Conservation (phyloP, 495 filamentous ascomycete genomes). For the Penicillium daleae region DNA sequence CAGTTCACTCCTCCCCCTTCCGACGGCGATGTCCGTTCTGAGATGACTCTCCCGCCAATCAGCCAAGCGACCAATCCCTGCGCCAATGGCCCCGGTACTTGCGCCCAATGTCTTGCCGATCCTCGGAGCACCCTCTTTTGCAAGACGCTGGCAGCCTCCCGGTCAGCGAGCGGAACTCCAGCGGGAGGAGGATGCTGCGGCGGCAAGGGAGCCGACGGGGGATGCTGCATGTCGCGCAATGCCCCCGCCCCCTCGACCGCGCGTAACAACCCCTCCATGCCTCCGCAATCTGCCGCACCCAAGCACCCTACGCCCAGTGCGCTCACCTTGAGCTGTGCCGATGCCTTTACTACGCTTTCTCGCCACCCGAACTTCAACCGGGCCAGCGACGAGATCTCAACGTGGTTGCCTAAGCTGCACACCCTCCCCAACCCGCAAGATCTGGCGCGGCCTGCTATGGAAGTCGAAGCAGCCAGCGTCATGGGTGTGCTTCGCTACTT, state of each 20-base stretch:
- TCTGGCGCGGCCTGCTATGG: constrained; percentile 63
- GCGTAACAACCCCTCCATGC: constrained; percentile 33
- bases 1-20: constrained; percentile 73
- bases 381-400: constrained; percentile 73
- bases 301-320: constrained; percentile 36
- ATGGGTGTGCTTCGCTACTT: constrained; percentile 84
- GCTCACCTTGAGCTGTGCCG: constrained; percentile 66
- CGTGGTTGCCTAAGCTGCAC: constrained; percentile 75
- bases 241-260: constrained; percentile 32
- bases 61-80: constrained; percentile 57
- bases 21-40: constrained; percentile 60
- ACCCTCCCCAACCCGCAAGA: constrained; percentile 55
- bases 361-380: constrained; percentile 79
- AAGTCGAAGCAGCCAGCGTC: constrained; percentile 84
- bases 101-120: constrained; percentile 76
- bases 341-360: constrained; percentile 80
- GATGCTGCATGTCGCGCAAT: constrained; percentile 53
- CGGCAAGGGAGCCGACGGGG: constrained; percentile 52
- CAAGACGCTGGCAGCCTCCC: constrained; percentile 74
- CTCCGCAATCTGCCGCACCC: constrained; percentile 31
- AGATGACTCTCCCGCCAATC: constrained; percentile 48
- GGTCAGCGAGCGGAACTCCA: constrained; percentile 49
- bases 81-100: constrained; percentile 76
- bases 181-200: constrained; percentile 57
- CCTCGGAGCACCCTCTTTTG: constrained; percentile 85